phyloP scores from a whole-genome alignment of 345 rosid genomes.

The Euphorbia peplus region DNA sequence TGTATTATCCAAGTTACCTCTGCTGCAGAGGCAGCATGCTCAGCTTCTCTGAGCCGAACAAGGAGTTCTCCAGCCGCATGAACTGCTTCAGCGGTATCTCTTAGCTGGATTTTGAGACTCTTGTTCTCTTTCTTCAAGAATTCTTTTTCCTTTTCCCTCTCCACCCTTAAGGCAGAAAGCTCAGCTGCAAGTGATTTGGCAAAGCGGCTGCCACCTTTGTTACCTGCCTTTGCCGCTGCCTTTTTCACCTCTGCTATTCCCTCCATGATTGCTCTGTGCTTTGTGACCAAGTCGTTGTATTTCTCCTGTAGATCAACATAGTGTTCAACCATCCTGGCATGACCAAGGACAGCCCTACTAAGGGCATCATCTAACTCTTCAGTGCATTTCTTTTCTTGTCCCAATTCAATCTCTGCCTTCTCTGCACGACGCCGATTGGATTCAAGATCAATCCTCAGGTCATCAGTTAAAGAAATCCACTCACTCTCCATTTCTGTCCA shows the following conservation, averaged over 20 bases:
- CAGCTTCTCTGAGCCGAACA: constrained; percentile 86
- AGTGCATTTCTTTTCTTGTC: constrained; percentile 55
- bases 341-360: constrained; percentile 77
- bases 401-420: constrained; percentile 62
- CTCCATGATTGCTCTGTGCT: constrained; percentile 70
- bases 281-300: constrained; percentile 62
- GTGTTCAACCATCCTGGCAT: constrained; percentile 93
- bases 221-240: constrained; percentile 86
- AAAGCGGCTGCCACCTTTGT: constrained; percentile 73
- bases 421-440: constrained; percentile 68
- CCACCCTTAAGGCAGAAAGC: constrained; percentile 72
- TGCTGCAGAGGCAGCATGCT: constrained; percentile 69
- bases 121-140: constrained; percentile 69
- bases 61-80: constrained; percentile 98
- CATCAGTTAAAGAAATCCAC: constrained; percentile 90
- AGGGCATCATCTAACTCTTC: constrained; percentile 93
- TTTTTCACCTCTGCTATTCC: constrained; percentile 84
- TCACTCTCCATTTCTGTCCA: constrained; percentile 98
- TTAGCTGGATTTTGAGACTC: constrained; percentile 72
- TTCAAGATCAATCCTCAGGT: constrained; percentile 81
- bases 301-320: constrained; percentile 88
- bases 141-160: constrained; percentile 77
- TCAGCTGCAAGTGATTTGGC: constrained; percentile 74
- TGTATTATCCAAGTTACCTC: too few species aligned
- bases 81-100: constrained; percentile 97